phyloP scores from a whole-genome alignment of 2,329 filamentous ascomycete species.

The Fusarium brevicatenulatum region DNA sequence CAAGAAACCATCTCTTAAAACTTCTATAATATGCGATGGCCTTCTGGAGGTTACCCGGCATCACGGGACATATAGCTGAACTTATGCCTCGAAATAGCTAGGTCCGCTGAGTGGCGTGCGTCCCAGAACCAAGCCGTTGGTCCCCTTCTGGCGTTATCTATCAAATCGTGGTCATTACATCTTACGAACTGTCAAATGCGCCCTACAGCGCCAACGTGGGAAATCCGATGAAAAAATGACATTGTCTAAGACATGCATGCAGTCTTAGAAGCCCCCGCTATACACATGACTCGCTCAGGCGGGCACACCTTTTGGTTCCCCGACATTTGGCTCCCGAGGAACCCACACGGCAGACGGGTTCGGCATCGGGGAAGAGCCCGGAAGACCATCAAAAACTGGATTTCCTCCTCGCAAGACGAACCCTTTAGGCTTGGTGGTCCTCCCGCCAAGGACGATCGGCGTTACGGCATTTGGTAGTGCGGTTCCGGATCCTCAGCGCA shows the following conservation, averaged over 20 bases:
- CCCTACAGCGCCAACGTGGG: background rate
- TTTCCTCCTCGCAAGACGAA: background rate
- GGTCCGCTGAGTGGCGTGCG: background rate
- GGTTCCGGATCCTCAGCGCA: constrained; percentile 7
- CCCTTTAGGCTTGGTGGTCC: background rate
- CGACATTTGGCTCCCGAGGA: background rate
- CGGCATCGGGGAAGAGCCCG: background rate
- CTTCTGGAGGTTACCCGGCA: background rate
- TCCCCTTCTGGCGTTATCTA: background rate
- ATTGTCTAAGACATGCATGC: background rate
- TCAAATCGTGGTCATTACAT: background rate
- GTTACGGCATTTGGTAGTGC: background rate
- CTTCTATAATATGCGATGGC: background rate
- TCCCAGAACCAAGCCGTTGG: background rate
- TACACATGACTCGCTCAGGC: background rate
- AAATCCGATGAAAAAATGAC: background rate
- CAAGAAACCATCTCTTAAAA: fast-evolving
- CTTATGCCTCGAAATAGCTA: background rate
- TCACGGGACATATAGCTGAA: background rate
- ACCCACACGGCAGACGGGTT: background rate
- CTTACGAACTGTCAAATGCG: background rate
- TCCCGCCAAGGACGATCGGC: constrained; percentile 1
- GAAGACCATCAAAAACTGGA: background rate
- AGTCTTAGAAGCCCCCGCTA: background rate
- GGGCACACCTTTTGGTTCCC: background rate